Evolutionary conservation across 257 asterid genomes (phyloP).

Genomic region (Lithospermum erythrorhizon): DNA sequence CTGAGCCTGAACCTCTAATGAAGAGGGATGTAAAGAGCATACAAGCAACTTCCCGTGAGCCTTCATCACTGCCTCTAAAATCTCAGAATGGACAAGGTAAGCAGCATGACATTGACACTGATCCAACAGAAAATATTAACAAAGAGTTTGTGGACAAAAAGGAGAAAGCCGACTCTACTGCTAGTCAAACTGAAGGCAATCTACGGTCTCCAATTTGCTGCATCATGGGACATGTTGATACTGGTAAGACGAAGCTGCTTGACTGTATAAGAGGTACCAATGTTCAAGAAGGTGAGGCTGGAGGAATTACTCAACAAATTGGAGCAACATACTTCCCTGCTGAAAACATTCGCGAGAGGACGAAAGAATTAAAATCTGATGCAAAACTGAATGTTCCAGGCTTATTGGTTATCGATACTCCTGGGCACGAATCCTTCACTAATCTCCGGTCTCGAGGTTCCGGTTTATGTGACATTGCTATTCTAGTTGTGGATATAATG

Average conservation of each 20-base stretch:
- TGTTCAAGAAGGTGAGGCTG: constrained; percentile 99
- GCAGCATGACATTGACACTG: constrained; percentile 24
- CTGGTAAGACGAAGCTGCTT: constrained; percentile 94
- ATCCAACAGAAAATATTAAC: constrained; percentile 20
- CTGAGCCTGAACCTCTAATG: constrained; percentile 48
- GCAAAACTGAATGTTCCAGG: constrained; percentile 94
- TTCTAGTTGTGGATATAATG: constrained; percentile 93
- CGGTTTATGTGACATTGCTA: constrained; percentile 94
- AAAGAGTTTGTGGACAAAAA: constrained; percentile 15
- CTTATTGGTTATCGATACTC: constrained; percentile 88
- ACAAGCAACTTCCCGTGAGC: constrained; percentile 23
- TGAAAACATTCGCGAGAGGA: constrained; percentile 89
- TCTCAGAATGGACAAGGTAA: constrained; percentile 25
- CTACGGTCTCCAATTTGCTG: constrained; percentile 96
- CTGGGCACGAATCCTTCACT: constrained; percentile 94
- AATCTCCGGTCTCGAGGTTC: constrained; percentile 94
- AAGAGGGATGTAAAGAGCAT: constrained; percentile 47
- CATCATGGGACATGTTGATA: constrained; percentile 98
- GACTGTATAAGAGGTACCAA: constrained; percentile 95
- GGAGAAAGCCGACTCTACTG: constrained; percentile 24
- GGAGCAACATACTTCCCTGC: constrained; percentile 99
- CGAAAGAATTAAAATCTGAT: constrained; percentile 91
- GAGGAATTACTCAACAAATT: constrained; percentile 96
- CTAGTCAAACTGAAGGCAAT: constrained; percentile 30
- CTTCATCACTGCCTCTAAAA: constrained; percentile 14